Evolutionary conservation across 1,284 basidiomycete genomes (phyloP), one percentile per base, ranked within the genome.

Genomic region (Irpex sp.): DNA sequence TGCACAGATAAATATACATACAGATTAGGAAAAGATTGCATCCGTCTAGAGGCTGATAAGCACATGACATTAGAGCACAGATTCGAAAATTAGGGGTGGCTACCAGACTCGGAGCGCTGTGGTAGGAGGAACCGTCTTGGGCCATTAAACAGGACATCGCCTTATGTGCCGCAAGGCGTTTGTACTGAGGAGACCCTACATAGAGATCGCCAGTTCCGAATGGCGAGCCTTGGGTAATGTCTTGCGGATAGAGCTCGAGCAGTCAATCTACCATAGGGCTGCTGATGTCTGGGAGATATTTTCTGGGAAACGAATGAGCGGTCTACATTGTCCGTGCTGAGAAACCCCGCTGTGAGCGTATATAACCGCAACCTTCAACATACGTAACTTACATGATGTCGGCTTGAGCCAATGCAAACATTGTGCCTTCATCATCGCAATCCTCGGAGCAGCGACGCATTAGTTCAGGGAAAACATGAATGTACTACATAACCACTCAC

Each of bases 121-220:
- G 76, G 75, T 18, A 90, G 74, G 73, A 90, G 83, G 78, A 86
- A 86, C 15, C 88, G 79, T n/a, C 89, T 81, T 2, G 88, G 86
- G 0, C 82, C 88, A 68, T 90, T 88, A 80, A 92, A 90, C 0
- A 86, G 80, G 1, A 82, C 77, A 71, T 91, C 90, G 0, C 89
- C 89, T 62, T 82, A 72, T 91, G 77, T 0, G 88, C 81, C 10
- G 89, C 85, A 1, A 90, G 74, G 22, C 89, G 81, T 77, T 90
- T 89, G 80, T 81, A 90, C 71, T 90, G 83, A 0, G 86, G 85
- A 0, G 86, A 84, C 7, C 90, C 67, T 0, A 79, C 82, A 69
- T 89, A 86, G 1, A 82, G 65, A 24, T 79, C 67, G 0, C 87
- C 84, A 0, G 89, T 90, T 67, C 82, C 80, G 72, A 84, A 91